Base-by-base conservation (phyloP, 2,329 filamentous ascomycete genomes). In the Fusarium transvaalense region DNA sequence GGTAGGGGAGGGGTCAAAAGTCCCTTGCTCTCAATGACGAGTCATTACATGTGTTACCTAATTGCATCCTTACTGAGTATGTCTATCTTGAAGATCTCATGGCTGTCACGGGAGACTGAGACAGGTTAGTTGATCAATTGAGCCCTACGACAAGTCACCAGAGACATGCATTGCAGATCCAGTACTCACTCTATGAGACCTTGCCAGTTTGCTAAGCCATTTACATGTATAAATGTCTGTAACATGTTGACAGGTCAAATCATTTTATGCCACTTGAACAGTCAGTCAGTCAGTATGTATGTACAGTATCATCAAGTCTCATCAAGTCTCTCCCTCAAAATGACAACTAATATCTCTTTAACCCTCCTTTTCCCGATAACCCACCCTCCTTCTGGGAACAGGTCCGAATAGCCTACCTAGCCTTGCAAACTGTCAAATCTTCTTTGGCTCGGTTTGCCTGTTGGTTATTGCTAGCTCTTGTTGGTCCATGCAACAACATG, bases 141-240 rank as follows among this genome's bases (percentile, higher is more conserved):
- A 51, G 47, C 47, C 32, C 34, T 51, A 39, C 25, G 39, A 39
- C 64, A 37, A 43, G 43, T 42, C 50, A 61, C 46, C 48, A 68
- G 56, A 65, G 50, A 56, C 65, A 66, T 68, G 60, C 60, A 59
- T 61, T 48, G 56, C 46, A 68, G 56, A 68, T 68, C 59, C 54
- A 56, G 46, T 34, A 42, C 35, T 43, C 23, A 42, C 35, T 43
- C 23, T 35, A 31, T 46, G 52, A 60, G 39, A 59, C 39, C 23
- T 38, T 6, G 32, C 39, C 39, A 42, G 39, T 21, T 42, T 42
- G 10, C 25, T 39, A 61, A 53, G 56, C 38, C 31, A 19, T 34
- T 39, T 48, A 45, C 42, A 45, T 45, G 41, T n/a, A n/a, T 27
- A 10, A 43, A n/a, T 43, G 41, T 14, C 34, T 41, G 4, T 27